Evolutionary conservation across 192 early-diverging fungal species (phyloP).

Genomic region (Coemansia sp.): DNA sequence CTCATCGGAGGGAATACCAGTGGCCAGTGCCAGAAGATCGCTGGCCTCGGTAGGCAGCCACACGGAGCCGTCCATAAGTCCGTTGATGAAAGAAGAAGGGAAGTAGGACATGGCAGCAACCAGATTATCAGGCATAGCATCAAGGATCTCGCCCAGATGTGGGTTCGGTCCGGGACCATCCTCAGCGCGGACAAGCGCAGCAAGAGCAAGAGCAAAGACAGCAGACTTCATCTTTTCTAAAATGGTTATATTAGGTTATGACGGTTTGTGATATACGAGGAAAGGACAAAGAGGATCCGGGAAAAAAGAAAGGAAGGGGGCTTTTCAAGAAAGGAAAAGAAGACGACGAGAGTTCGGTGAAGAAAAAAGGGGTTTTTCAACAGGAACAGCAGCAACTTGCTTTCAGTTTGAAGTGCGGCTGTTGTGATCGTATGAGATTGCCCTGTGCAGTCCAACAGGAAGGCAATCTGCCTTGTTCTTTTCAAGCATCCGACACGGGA

Average conservation of each 20-base stretch:
- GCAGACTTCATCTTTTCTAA: conserved; percentile 31
- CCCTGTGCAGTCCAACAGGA: too few species aligned
- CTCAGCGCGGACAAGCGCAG: conserved; percentile 13
- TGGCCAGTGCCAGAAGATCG: conserved; percentile 24
- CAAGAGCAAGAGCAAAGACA: conserved; percentile 12
- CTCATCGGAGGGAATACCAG: conserved; percentile 15
- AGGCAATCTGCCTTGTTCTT: too few species aligned
- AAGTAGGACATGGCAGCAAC: conserved; percentile 29
- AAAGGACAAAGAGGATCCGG: not conserved
- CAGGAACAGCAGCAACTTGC: not conserved
- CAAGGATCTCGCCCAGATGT: conserved; percentile 30
- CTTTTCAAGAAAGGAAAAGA: not conserved
- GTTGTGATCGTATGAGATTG: too few species aligned
- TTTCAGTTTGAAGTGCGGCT: too few species aligned
- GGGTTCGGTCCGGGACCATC: conserved; percentile 10
- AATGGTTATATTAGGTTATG: conserved; percentile 1
- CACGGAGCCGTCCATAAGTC: conserved; percentile 22
- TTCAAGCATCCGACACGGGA: too few species aligned
- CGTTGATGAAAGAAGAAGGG: conserved; percentile 21
- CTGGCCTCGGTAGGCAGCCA: conserved; percentile 32
- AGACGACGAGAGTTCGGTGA: not conserved
- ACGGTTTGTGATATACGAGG: not conserved
- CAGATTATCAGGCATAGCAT: conserved; percentile 27
- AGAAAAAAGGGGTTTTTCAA: not conserved
- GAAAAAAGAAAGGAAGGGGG: not conserved